phyloP scores from a whole-genome alignment of 352 stramenopile species.

The Pythium aristosporum region DNA sequence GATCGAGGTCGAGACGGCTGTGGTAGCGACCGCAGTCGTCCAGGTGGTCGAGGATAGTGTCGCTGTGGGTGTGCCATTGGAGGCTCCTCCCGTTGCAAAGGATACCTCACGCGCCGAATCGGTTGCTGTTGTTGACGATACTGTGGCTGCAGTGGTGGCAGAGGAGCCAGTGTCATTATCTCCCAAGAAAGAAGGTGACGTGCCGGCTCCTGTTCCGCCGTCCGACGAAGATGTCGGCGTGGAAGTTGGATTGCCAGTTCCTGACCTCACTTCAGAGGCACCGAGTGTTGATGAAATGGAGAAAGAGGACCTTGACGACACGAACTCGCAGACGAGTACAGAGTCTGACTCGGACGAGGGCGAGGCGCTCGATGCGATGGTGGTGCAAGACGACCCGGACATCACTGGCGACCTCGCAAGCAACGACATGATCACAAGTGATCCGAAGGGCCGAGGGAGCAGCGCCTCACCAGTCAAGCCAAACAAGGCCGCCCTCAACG shows the following conservation, averaged over 20 bases:
- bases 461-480: conserved; percentile 19
- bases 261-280: not conserved
- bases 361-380: conserved; percentile 16
- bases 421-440: conserved; percentile 52
- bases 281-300: conserved; percentile 1
- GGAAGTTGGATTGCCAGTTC: conserved; percentile 15
- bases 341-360: conserved; percentile 23
- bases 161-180: not conserved
- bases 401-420: conserved; percentile 33
- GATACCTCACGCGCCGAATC: not conserved
- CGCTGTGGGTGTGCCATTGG: conserved; percentile 21
- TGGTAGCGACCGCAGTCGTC: not conserved
- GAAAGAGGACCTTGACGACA: conserved; percentile 18
- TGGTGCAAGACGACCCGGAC: conserved; percentile 29
- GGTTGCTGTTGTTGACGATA: conserved; percentile 8
- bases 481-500: conserved; percentile 33
- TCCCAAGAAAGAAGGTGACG: not conserved
- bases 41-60: conserved; percentile 14
- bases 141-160: not conserved
- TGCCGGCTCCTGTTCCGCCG: not conserved
- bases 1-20: not conserved
- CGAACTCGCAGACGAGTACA: conserved; percentile 15
- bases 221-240: not conserved
- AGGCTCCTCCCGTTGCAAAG: conserved; percentile 4
- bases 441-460: conserved; percentile 22